Base-by-base conservation (phyloP, 345 rosid species). In the Heritiera littoralis region DNA sequence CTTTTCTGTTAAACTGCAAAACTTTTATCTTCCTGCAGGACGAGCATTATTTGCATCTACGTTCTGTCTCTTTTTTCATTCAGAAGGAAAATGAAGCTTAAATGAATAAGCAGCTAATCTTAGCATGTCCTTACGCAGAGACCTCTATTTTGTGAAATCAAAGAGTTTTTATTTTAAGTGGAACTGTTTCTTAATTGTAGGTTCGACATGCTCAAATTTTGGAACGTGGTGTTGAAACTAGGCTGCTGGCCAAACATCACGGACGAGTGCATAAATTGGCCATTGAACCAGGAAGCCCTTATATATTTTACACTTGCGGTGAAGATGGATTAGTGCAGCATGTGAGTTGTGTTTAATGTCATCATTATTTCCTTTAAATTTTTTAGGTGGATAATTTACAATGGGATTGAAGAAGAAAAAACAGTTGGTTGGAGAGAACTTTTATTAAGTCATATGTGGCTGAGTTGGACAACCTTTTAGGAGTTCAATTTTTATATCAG, bases 301-400 rank as follows among this genome's bases (percentile, higher is more conserved):
- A 89, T 83, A 79, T 88, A 72, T 89, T 96, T 52, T 96, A 92
- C 83, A 88, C 95, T 9, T 94, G 98, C 67, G 98, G 92, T 64
- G 97, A 92, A 90, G 99, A 96, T 88, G 99, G 97, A 72, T 64
- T 90, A 81, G 98, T 96, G 78, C 93, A 94, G 74, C 98, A 87
- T 72, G 98, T 96, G 78, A 91, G 98, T 90, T 35, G 4, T 80
- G 59, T 45, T 78, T 76, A 48, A 17, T 5, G 35, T 55, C 64
- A 8, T 49, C 43, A 9, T 51, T 52, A 32, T 35, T 54, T 54
- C 46, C 59, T 74, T 74, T 74, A 13, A 74, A 59, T 74, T 74
- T 20, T 74, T 74, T 54, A 41, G 13, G 66, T 74, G 43, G 66
- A 23, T 40, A 20, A 55, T 54, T 73, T 55, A 38, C 30, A n/a